A percentile compares a stretch with the other conserved stretches of the same genome.
phyloP scores from a whole-genome alignment of 2,329 filamentous ascomycete species.

The Exophiala aquamarina region DNA sequence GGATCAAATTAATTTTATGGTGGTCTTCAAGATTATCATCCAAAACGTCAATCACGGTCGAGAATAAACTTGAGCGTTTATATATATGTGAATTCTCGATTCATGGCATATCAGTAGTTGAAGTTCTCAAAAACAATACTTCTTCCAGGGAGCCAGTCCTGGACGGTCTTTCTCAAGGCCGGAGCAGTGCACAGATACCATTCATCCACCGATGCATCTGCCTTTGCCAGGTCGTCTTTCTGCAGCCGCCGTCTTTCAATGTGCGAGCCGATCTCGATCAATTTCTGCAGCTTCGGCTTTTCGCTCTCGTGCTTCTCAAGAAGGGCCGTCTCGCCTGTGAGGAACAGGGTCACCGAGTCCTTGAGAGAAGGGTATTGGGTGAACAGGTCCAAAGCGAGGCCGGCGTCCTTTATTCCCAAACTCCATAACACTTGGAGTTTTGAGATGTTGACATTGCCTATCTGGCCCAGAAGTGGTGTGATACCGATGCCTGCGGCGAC shows the following conservation, averaged over 20 bases:
- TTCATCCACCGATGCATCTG: slow-evolving; percentile 35
- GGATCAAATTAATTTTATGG: too few species aligned
- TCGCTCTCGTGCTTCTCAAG: slow-evolving; percentile 32
- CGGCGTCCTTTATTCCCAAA: slow-evolving; percentile 60
- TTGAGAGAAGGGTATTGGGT: slow-evolving; percentile 53
- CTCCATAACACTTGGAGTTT: slow-evolving; percentile 68
- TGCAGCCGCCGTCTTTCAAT: slow-evolving; percentile 49
- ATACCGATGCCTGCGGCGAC: slow-evolving; percentile 80
- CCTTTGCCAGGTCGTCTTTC: slow-evolving; percentile 45
- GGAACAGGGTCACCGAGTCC: slow-evolving; percentile 58
- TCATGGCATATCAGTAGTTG: slow-evolving; percentile 58
- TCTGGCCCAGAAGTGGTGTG: slow-evolving; percentile 74
- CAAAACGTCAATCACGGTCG: too few species aligned
- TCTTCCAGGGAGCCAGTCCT: slow-evolving; percentile 57
- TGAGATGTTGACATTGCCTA: slow-evolving; percentile 50
- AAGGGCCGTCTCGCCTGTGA: slow-evolving; percentile 52
- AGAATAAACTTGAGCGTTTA: too few species aligned
- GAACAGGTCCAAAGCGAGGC: slow-evolving; percentile 62
- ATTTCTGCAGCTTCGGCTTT: slow-evolving; percentile 38
- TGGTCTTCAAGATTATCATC: too few species aligned
- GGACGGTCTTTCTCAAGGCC: slow-evolving; percentile 48
- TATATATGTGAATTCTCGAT: too few species aligned
- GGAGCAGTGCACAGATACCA: slow-evolving; percentile 64
- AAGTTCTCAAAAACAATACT: slow-evolving; percentile 62
- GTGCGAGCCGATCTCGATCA: slow-evolving; percentile 30